These are phyloP conservation scores for Torulaspora indica DNA, from an alignment of 805 yeast genomes.

Conservation along the genomic window DNA sequence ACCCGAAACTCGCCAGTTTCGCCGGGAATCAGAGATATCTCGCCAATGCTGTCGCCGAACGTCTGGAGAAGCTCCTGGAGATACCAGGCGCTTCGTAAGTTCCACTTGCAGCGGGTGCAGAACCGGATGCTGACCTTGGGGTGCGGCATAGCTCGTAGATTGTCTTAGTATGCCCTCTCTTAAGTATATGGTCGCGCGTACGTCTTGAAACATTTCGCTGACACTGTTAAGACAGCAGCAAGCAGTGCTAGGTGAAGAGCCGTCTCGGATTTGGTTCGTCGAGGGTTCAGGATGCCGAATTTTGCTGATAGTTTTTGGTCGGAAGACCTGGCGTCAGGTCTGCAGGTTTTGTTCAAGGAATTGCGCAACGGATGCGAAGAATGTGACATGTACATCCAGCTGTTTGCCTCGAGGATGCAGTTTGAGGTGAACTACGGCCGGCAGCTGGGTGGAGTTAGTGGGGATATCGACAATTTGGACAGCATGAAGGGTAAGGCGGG, in stretches of 20 bases:
- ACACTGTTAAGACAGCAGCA: background rate
- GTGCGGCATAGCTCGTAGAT: slow-evolving; percentile 30
- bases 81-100: slow-evolving; percentile 83
- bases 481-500: slow-evolving; percentile 26
- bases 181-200: slow-evolving; percentile 2
- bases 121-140: slow-evolving; percentile 67
- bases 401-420: slow-evolving; percentile 67
- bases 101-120: slow-evolving; percentile 86
- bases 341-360: slow-evolving; percentile 47
- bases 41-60: slow-evolving; percentile 54
- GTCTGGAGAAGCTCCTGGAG: slow-evolving; percentile 81
- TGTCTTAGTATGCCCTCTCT: background rate
- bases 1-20: slow-evolving; percentile 59
- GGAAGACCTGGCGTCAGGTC: slow-evolving; percentile 54
- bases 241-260: background rate
- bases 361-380: slow-evolving; percentile 62
- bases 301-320: slow-evolving; percentile 80
- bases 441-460: slow-evolving; percentile 37
- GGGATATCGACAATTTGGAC: slow-evolving; percentile 23
- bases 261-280: background rate
- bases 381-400: slow-evolving; percentile 59
- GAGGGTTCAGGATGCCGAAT: slow-evolving; percentile 38
- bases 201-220: slow-evolving; percentile 1
- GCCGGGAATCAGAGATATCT: slow-evolving; percentile 48
- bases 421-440: slow-evolving; percentile 64